Conservation (phyloP, 306 rosid genomes). For the Quercus glauca region DNA sequence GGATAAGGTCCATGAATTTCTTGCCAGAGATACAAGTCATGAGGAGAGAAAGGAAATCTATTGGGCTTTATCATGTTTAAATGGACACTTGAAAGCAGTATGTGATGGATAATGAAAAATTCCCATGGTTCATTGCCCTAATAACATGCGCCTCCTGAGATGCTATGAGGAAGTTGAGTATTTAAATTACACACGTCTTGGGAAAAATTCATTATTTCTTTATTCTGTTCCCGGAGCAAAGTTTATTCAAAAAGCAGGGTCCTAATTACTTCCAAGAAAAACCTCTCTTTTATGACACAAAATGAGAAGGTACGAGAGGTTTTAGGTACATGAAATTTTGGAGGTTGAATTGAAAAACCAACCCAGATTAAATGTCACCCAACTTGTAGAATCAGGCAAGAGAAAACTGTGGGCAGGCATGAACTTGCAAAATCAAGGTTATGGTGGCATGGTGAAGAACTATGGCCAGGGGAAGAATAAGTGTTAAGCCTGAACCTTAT, state of each 20-base stretch:
- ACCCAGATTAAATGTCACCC: neutral
- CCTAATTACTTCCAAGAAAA: neutral
- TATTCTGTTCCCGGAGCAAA: neutral
- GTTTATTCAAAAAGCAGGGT: neutral
- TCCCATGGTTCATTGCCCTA: neutral
- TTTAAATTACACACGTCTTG: neutral
- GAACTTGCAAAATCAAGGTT: neutral
- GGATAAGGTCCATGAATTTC: slow-evolving; percentile 29
- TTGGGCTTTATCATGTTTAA: slow-evolving; percentile 10
- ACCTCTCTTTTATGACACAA: neutral
- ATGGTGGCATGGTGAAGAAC: neutral
- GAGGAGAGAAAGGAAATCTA: slow-evolving; percentile 22
- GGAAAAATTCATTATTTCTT: neutral
- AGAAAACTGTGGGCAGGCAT: neutral
- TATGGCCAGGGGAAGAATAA: neutral
- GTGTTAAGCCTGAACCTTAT: neutral
- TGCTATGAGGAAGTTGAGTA: neutral
- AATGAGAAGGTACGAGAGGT: neutral
- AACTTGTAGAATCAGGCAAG: neutral
- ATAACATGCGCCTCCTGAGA: neutral
- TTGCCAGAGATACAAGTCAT: slow-evolving; percentile 26
- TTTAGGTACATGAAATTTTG: neutral
- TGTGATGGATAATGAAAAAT: neutral
- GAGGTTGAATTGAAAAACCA: neutral
- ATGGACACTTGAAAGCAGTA: slow-evolving; percentile 15